Evolutionary conservation across 805 yeast species (phyloP).

Genomic region (Maudiozyma serrabonitensis): DNA sequence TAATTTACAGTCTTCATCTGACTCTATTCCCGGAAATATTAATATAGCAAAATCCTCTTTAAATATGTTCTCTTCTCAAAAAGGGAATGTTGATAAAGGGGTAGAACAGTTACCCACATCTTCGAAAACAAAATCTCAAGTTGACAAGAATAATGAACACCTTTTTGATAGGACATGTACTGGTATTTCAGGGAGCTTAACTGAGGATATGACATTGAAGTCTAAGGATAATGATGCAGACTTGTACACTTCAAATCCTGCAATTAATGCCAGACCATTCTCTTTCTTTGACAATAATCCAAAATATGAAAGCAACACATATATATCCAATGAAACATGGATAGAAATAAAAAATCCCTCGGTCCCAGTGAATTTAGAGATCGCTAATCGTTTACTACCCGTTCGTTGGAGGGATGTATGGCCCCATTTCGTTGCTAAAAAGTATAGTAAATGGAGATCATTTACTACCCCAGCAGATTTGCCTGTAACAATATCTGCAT

Average conservation of each 20-base stretch:
- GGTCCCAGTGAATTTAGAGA: slow-evolving; percentile 44
- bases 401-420: slow-evolving; percentile 91
- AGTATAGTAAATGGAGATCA: slow-evolving; percentile 84
- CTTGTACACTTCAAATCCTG: not conserved
- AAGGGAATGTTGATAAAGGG: too few species aligned
- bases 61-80: too few species aligned
- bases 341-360: slow-evolving; percentile 71
- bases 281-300: slow-evolving; percentile 3
- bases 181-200: not conserved
- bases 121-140: too few species aligned
- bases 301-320: slow-evolving; percentile 1
- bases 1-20: too few species aligned
- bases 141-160: too few species aligned
- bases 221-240: not conserved
- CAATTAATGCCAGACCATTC: not conserved
- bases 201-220: not conserved
- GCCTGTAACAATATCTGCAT: slow-evolving; percentile 70
- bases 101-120: too few species aligned
- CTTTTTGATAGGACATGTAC: too few species aligned
- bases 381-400: slow-evolving; percentile 47
- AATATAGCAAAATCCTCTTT: too few species aligned
- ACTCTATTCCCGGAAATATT: too few species aligned
- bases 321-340: slow-evolving; percentile 34
- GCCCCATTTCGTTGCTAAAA: slow-evolving; percentile 58
- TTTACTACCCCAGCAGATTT: slow-evolving; percentile 87